Conservation (phyloP, 2,329 filamentous ascomycete species). For the Colletotrichum tabaci region DNA sequence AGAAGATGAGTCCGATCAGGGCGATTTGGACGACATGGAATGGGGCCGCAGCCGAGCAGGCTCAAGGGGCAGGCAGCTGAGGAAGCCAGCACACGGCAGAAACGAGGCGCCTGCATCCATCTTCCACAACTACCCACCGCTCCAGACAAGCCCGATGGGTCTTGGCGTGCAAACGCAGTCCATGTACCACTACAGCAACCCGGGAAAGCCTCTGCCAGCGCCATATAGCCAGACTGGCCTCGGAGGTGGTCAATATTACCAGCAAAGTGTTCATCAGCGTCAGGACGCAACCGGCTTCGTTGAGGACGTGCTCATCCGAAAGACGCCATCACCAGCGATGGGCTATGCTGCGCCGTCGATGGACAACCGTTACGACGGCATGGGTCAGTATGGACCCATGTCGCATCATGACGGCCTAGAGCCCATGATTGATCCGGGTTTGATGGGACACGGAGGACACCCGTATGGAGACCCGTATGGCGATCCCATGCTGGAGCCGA, state of each 20-base stretch:
- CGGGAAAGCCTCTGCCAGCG: constrained; percentile 53
- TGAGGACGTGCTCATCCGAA: constrained; percentile 52
- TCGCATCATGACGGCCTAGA: constrained; percentile 43
- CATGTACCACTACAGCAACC: constrained; percentile 41
- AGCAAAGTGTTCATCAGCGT: constrained; percentile 51
- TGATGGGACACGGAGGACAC: constrained; percentile 39
- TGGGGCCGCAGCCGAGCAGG: constrained; percentile 53
- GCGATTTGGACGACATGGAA: constrained; percentile 63
- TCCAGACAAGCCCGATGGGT: constrained; percentile 39
- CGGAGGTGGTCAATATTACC: constrained; percentile 54
- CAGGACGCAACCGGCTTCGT: constrained; percentile 45
- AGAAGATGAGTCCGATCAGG: constrained; percentile 57
- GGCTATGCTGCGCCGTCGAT: constrained; percentile 35
- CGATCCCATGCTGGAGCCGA: constrained; percentile 37
- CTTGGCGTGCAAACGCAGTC: constrained; percentile 40
- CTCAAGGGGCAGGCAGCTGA: constrained; percentile 48
- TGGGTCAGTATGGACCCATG: constrained; percentile 41
- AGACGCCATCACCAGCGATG: constrained; percentile 52
- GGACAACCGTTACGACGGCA: constrained; percentile 38
- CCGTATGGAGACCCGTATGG: constrained; percentile 38
- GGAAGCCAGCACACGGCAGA: constrained; percentile 50
- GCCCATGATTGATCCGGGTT: constrained; percentile 41
- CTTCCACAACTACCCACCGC: constrained; percentile 37
- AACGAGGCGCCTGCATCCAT: constrained; percentile 46
- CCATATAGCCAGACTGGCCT: constrained; percentile 54